Base-by-base conservation (phyloP, 805 yeast species). In the Zygoascus biomembranicola region DNA sequence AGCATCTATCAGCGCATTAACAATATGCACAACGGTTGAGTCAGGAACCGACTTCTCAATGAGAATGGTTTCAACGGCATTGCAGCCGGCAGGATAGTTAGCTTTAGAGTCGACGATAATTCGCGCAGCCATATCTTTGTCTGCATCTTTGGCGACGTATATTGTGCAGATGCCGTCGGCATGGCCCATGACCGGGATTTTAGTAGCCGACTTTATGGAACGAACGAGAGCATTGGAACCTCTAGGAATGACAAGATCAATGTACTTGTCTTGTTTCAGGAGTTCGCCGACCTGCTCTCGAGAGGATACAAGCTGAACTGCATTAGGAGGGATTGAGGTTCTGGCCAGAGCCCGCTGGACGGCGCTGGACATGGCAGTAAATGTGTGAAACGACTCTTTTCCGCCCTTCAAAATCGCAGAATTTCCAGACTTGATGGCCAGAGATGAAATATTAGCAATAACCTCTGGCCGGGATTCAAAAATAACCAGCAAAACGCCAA, bases 41-140 rank as follows among this genome's bases (percentile, higher is more conserved):
- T 52, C 51, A 13, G 46, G 43, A 19, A 31, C 47, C 2, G 43
- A 52, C 50, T 74, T 70, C 68, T 85, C 78, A 47, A 95, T 70
- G 53, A 94, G 76, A 32, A 94, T 69, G 35, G 94, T 88, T 69
- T 94, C 99, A 52, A 81, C 92, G 8, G 99, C 97, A 67, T 94
- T 94, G 70, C 99, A 94, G n/a, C 96, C 99, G 11, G 99, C 99
- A 49, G 98, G 97, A 67, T 94, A 94, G 69, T 90, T 90, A 0
- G 97, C 89, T 70, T 94, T 94, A 4, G 97, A 79, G 69, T 94
- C 99, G 28, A 88, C 79, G 5, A 82, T 75, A 32, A 94, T 80
- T 53, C 80, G 79, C 35, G 78, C 74, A 0, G 97, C 95, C 80
- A 87, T 90, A 13, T 69, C 78, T 11, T 87, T 57, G 63, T 90